Conservation (phyloP, 1,139 yeast genomes). For the Lodderomyces theae region DNA sequence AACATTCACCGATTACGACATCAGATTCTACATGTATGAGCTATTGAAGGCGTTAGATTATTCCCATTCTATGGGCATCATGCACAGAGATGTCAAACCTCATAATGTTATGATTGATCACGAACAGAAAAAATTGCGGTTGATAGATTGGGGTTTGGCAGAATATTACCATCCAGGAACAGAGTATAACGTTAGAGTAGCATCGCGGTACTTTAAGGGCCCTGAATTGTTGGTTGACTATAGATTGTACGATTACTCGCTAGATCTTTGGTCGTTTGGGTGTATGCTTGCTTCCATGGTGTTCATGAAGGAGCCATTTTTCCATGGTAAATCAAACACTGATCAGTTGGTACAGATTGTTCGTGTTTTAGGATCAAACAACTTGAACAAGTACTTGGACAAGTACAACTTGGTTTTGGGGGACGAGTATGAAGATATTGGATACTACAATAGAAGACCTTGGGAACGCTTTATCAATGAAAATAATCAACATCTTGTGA, state of each 20-base stretch:
- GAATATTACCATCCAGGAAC: slow-evolving; percentile 95
- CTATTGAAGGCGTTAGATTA: slow-evolving; percentile 86
- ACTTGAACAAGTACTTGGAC: slow-evolving; percentile 64
- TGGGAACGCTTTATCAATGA: slow-evolving; percentile 81
- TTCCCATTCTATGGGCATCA: slow-evolving; percentile 96
- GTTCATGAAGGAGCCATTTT: slow-evolving; percentile 94
- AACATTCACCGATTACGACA: slow-evolving; percentile 79
- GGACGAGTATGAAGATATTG: slow-evolving; percentile 80
- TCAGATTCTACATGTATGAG: slow-evolving; percentile 86
- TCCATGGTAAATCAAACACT: slow-evolving; percentile 93
- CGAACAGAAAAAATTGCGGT: slow-evolving; percentile 61
- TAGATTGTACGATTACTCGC: slow-evolving; percentile 89
- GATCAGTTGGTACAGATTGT: slow-evolving; percentile 96
- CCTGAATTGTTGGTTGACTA: slow-evolving; percentile 95
- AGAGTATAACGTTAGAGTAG: slow-evolving; percentile 95
- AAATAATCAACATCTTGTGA: slow-evolving; percentile 67
- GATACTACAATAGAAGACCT: slow-evolving; percentile 79
- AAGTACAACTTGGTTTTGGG: slow-evolving; percentile 78
- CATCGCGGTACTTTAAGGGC: slow-evolving; percentile 96
- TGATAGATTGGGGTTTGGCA: slow-evolving; percentile 98
- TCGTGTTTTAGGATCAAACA: slow-evolving; percentile 88
- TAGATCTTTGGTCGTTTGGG: slow-evolving; percentile 96
- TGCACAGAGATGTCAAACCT: slow-evolving; percentile 98
- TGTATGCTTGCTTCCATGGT: slow-evolving; percentile 98
- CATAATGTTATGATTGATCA: slow-evolving; percentile 99